Conservation (phyloP, 495 filamentous ascomycete species). For the Aspergillus leporis region DNA sequence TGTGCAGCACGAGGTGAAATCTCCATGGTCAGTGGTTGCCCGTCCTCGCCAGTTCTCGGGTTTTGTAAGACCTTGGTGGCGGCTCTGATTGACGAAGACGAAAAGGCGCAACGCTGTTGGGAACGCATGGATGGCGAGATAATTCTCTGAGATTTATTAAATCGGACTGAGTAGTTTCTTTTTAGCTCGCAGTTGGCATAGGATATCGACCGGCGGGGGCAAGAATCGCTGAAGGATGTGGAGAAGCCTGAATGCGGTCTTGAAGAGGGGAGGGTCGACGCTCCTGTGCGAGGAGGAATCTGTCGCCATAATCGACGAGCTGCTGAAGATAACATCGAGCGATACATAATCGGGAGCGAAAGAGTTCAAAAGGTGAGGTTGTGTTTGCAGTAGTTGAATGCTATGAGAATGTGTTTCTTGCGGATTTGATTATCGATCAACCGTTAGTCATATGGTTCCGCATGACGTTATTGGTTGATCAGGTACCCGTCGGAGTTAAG, state of each 20-base stretch:
- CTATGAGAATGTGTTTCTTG: constrained; percentile 2
- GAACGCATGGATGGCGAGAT: background rate
- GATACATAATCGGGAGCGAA: constrained; percentile 28
- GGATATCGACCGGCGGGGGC: constrained; percentile 5
- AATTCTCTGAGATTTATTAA: background rate
- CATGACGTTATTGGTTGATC: constrained; percentile 35
- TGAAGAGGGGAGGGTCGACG: constrained; percentile 29
- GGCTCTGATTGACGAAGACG: constrained; percentile 31
- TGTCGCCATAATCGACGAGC: constrained; percentile 27
- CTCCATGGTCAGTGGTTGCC: constrained; percentile 75
- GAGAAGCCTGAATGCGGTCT: constrained; percentile 33
- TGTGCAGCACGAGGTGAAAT: constrained; percentile 81
- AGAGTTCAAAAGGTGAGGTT: background rate
- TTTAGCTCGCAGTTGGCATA: background rate
- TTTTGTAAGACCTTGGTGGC: constrained; percentile 39
- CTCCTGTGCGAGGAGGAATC: constrained; percentile 12
- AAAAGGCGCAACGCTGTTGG: constrained; percentile 32
- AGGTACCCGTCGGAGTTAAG: background rate
- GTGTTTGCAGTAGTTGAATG: constrained; percentile 3
- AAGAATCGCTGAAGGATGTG: constrained; percentile 29
- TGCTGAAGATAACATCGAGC: constrained; percentile 25
- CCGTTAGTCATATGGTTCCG: constrained; percentile 35
- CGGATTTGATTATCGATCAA: constrained; percentile 23
- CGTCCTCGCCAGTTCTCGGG: constrained; percentile 62
- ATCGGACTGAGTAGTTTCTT: background rate